Base-by-base conservation (phyloP, 768 basidiomycete species). In the Botryobasidium botryosum region DNA sequence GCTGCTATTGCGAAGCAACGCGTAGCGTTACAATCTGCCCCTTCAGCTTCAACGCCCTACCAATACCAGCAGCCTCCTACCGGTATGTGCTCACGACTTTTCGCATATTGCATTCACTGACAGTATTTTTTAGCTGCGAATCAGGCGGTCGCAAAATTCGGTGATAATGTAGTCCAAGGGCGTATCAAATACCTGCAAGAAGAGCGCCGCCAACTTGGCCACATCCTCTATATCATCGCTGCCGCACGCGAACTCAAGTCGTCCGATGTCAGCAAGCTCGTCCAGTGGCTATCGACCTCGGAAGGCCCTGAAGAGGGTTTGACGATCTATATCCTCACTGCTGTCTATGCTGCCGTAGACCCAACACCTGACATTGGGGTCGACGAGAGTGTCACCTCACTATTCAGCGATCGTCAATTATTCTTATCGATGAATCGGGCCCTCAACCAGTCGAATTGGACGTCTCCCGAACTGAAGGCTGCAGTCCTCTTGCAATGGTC, bases 401-500 rank as follows among this genome's bases (percentile, higher is more conserved):
- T 82, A 5, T 35, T 44, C 27, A 15, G 31, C 6, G 50, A 54
- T 40, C 35, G 32, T 21, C 26, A 29, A 18, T 45, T 51, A 21
- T 50, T 49, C 42, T 37, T 50, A 18, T 40, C 46, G 35, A 52
- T 49, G 39, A 36, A 45, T 31, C 44, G 4, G 32, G 47, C 44
- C 44, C 50, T 27, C 29, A 51, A 51, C 35, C 26, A 40, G 6
- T 61, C 70, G 2, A 61, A 67, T 13, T 88, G 85, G 84, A 77
- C 69, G 44, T 76, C 79, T 17, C 61, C 68, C 1, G 75, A 75
- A 1, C 61, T 92, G 13, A 82, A 79, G 54, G 77, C 84, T 0
- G 68, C 71, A 2, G 55, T 90, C 4, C 61, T 80, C n/a, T 68
- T 94, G 31, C 84, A 85, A 55, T 91, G 86, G 85, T 80, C 86